Evolutionary conservation across 768 basidiomycete species (phyloP), one percentile per base, ranked within the genome.

Genomic region (Boletus rubescentipes): DNA sequence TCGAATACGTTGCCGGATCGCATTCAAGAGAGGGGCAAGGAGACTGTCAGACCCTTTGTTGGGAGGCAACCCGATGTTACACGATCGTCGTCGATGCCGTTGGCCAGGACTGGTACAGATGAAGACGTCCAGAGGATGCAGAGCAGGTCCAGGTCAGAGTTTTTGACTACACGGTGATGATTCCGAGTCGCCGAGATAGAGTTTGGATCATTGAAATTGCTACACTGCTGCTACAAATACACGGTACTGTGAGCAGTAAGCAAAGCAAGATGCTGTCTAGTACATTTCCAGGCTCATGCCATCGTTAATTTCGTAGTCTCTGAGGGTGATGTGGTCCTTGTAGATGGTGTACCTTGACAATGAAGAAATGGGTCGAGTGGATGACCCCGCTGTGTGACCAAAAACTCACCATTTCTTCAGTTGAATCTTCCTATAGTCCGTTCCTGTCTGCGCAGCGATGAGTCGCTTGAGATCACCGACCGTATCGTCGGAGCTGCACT

Each of bases 401-500:
- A 49, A 4, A 9, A 71, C 87, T 54, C 60, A 92, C 97, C 95
- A 98, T 81, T 98, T 98, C 87, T 97, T 98, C 48, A 99, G 75
- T 66, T 86, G 82, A 54, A 99, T 96, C 82, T 96, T 98, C 32
- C 71, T 74, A 5, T 75, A 64, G 65, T 92, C 84, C 15, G 96
- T 97, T 49, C 97, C 97, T 0, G 84, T 97, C 72, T 99, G 97
- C 0, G 94, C 96, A 2, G 89, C 96, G 61, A 99, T 98, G 55
- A 99, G 86, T 71, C 89, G 89, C 81, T 98, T 98, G 58, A 99
- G 79, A 69, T 98, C 96, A 38, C 96, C 96, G 34, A 99, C 92
- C 2, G 97, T 98, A 69, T 99, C 97, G 14, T 96, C 87, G 5
- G 92, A 83, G 71, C 86, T 88, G 76, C 95, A 97, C 73, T 98